Base-by-base conservation (phyloP, 345 rosid species). In the Stellera chamaejasme region DNA sequence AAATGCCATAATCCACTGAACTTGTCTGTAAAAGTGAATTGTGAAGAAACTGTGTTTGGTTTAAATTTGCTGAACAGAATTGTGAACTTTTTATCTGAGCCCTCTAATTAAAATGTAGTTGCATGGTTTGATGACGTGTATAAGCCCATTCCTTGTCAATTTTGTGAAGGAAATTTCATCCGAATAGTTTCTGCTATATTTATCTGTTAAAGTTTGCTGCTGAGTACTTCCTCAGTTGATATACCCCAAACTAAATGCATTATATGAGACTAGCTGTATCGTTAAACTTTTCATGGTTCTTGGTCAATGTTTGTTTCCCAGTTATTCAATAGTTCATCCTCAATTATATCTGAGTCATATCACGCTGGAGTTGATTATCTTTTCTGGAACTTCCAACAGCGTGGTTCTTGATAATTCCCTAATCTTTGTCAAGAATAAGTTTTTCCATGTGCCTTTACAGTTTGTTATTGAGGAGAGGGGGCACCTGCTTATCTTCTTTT, bases 31-130 rank as follows among this genome's bases (percentile, higher is more conserved):
- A 89, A 93, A 79, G 79, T 89, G 66, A 93, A 93, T 60, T 89
- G 97, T 51, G 88, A 93, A 73, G 97, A 93, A 71, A 88, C 97
- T 0, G 90, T 93, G 15, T 89, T 93, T 59, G 99, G 96, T 66
- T 68, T 86, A 57, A 93, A 93, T 69, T 66, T 89, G 50, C 72
- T 93, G 75, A 89, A 89, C 69, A 81, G 88, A 70, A 74, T 84
- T 19, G 88, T 83, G 50, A 84, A 76, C 67, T 82, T 87, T 63
- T 69, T 80, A 63, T 79, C 55, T 52, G 94, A 89, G 63, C 45
- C 74, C 59, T 65, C 69, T 1, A 32, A 32, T 5, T 32, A 32
- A 32, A 4, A 32, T 32, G 39, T 32, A 32, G 39, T 32, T 32
- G 5, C 39, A 32, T 32, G 39, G 39, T 32, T 32, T 32, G 39